Percentiles rank a stretch among this genome's conserved stretches.
phyloP scores from a whole-genome alignment of 495 filamentous ascomycete species.

The Hypomontagnella monticulosa region DNA sequence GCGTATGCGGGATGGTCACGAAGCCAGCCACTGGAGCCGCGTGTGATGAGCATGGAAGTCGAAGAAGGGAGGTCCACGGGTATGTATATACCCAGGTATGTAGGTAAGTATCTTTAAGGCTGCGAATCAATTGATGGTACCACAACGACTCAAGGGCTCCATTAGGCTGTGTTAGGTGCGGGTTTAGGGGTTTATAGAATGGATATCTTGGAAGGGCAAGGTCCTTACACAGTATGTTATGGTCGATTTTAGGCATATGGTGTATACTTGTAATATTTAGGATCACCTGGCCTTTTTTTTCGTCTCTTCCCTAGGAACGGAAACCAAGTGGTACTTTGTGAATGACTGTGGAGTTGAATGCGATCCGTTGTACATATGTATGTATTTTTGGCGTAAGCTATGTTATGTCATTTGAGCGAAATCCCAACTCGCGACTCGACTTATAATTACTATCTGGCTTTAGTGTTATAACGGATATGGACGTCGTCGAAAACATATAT shows the following conservation, averaged over 20 bases:
- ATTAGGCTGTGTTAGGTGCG: neutral
- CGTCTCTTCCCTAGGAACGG: slow-evolving; percentile 2
- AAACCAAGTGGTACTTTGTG: slow-evolving; percentile 27
- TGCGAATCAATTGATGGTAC: no score
- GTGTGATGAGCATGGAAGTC: neutral
- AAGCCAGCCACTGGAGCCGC: slow-evolving; percentile 15
- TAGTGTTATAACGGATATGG: no score
- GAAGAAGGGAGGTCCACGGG: neutral
- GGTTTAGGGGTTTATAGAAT: neutral
- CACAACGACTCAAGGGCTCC: no score
- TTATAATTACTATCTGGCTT: no score
- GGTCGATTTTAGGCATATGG: no score
- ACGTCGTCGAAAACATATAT: no score
- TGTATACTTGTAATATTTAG: slow-evolving; percentile 14
- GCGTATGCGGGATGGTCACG: slow-evolving; percentile 22
- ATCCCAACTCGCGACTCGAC: no score
- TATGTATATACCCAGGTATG: neutral
- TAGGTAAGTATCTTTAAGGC: slow-evolving; percentile 10
- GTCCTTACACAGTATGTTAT: no score
- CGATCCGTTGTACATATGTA: neutral
- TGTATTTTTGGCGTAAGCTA: neutral
- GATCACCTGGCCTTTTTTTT: slow-evolving; percentile 32
- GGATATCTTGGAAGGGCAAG: neutral
- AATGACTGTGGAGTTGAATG: slow-evolving; percentile 13
- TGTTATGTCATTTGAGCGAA: no score